A percentile compares a stretch with the other conserved stretches of the same genome.
These are phyloP conservation scores for Aspergillus unguis DNA, from an alignment of 2,329 filamentous ascomycete species.

Conservation along the genomic window DNA sequence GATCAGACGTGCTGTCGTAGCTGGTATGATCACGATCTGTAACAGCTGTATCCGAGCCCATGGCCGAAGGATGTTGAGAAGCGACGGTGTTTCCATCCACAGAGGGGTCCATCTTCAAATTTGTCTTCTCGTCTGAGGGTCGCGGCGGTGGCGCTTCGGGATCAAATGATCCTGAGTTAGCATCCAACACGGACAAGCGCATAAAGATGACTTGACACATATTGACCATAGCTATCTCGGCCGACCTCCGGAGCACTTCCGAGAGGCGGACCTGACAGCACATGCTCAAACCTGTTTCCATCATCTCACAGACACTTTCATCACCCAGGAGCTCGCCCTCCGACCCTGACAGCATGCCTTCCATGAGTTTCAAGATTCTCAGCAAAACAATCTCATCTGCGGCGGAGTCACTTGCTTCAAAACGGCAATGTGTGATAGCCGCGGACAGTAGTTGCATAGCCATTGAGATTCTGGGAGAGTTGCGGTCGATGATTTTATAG, in stretches of 20 bases:
- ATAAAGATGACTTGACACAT: conserved; percentile 99
- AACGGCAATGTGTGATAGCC: conserved; percentile 94
- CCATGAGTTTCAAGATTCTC: conserved; percentile 95
- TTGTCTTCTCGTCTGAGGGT: conserved; percentile 56
- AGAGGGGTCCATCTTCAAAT: conserved; percentile 78
- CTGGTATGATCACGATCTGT: conserved; percentile 33
- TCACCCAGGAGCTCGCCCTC: conserved; percentile 93
- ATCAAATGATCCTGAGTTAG: conserved; percentile 64
- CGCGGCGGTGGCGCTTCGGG: conserved; percentile 63
- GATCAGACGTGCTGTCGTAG: conserved; percentile 34
- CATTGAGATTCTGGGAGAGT: conserved; percentile 80
- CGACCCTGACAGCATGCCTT: conserved; percentile 92
- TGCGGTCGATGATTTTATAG: conserved; percentile 81
- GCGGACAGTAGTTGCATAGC: conserved; percentile 94
- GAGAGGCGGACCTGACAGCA: conserved; percentile 92
- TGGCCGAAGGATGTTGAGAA: conserved; percentile 46
- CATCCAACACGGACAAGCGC: conserved; percentile 80
- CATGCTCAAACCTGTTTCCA: conserved; percentile 95
- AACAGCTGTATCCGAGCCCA: conserved; percentile 37
- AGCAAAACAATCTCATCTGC: conserved; percentile 94
- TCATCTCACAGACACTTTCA: conserved; percentile 98
- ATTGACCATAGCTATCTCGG: conserved; percentile 94
- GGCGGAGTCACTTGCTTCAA: conserved; percentile 91
- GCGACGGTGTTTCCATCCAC: conserved; percentile 63
- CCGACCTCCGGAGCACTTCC: conserved; percentile 82